A percentile compares a stretch with the other conserved stretches of the same genome.
Conservation (phyloP, 2,329 filamentous ascomycete species). For the Ascochyta lentis region DNA sequence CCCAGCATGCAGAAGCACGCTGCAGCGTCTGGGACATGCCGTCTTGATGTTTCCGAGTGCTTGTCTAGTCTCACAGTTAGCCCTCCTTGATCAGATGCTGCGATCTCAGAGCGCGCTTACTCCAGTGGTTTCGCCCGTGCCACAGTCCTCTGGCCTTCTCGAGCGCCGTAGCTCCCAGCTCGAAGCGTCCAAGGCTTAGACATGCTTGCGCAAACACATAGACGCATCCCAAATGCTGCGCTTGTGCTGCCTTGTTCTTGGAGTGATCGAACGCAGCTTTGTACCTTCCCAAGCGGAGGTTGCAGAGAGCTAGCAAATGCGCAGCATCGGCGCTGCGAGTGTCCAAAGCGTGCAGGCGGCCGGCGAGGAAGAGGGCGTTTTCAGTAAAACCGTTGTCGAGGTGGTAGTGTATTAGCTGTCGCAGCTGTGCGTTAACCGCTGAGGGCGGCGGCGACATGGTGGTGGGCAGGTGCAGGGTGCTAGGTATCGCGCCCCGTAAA, state of each 20-base stretch:
- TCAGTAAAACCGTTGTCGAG: conserved; percentile 89
- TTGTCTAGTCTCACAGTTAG: conserved; percentile 56
- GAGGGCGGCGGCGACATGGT: conserved; percentile 64
- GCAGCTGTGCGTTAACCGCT: conserved; percentile 65
- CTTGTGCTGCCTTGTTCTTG: conserved; percentile 72
- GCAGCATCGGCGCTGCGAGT: conserved; percentile 78
- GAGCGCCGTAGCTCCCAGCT: conserved; percentile 81
- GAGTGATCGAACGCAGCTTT: conserved; percentile 86
- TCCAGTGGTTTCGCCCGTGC: conserved; percentile 77
- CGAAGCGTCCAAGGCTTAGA: conserved; percentile 76
- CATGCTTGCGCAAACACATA: conserved; percentile 94
- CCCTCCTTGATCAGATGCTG: neutral
- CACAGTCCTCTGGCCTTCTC: conserved; percentile 83
- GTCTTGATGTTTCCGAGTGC: conserved; percentile 77
- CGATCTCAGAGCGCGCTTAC: conserved; percentile 57
- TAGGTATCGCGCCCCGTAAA: conserved; percentile 10
- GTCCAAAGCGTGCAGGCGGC: conserved; percentile 84
- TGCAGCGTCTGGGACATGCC: conserved; percentile 80
- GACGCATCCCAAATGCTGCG: conserved; percentile 81
- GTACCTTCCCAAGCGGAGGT: conserved; percentile 80
- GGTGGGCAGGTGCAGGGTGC: conserved; percentile 22
- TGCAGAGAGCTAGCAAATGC: conserved; percentile 83
- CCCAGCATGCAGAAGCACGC: conserved; percentile 84
- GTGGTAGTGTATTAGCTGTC: conserved; percentile 72
- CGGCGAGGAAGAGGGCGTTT: conserved; percentile 93